Conservation (phyloP, 2,329 filamentous ascomycete species). For the Phyllosticta paracitricarpa region DNA sequence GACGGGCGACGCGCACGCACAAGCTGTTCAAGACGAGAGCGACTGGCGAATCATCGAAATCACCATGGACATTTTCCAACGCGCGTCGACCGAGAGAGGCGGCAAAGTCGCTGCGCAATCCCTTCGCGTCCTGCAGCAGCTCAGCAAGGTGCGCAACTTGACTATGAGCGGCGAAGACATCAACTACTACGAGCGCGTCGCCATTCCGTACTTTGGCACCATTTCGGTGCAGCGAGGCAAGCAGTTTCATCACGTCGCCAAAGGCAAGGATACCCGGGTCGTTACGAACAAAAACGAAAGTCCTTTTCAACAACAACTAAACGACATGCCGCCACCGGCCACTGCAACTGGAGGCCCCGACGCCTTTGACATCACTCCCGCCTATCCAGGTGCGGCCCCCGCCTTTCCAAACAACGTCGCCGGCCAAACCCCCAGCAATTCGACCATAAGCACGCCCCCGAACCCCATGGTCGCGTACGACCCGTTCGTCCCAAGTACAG, state of each 20-base stretch:
- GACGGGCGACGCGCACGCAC: background rate
- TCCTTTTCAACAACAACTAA: background rate
- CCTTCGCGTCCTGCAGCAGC: conserved; percentile 28
- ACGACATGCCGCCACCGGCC: background rate
- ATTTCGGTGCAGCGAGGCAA: conserved; percentile 27
- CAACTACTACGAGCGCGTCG: conserved; percentile 17
- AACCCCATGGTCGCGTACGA: conserved; percentile 5
- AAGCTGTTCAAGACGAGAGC: conserved; percentile 18
- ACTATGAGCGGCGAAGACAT: background rate
- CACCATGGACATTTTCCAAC: conserved; percentile 32
- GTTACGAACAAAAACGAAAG: background rate
- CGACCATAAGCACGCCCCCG: background rate
- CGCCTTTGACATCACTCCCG: conserved; percentile 12
- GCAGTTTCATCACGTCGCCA: conserved; percentile 5
- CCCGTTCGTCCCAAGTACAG: background rate
- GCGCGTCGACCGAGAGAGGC: conserved; percentile 30
- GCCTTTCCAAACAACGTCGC: conserved; percentile 9
- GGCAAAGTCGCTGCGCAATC: conserved; percentile 32
- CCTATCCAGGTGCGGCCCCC: conserved; percentile 10
- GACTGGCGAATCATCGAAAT: conserved; percentile 30
- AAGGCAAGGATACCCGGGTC: background rate
- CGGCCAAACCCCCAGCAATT: background rate
- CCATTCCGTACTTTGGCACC: conserved; percentile 34
- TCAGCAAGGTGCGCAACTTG: conserved; percentile 20
- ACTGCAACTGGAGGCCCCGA: conserved; percentile 9